Base-by-base conservation (phyloP, 306 rosid species). In the Trifolium dubium region DNA sequence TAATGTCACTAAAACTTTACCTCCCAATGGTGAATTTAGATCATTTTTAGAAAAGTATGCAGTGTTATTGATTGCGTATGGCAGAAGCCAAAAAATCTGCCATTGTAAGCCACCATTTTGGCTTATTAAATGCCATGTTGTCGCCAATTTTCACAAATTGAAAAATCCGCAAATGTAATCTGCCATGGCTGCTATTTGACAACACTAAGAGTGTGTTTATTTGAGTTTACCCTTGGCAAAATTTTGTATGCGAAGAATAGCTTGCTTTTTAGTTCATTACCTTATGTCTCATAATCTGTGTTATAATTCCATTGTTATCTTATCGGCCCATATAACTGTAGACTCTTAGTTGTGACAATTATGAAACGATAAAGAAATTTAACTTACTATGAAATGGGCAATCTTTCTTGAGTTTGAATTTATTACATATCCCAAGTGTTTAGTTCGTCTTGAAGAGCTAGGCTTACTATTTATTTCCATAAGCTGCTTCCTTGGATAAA, bases 391-490 rank as follows among this genome's bases (percentile, higher is more conserved):
- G 74, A 67, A 41, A 58, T 47, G 4, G 30, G 53, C 43, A 35
- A 49, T 67, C 58, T 67, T 31, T 18, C 28, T 58, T 59, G 75
- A 63, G 28, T 79, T 66, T 67, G 75, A 79, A 44, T 40, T 66
- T 63, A 39, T 47, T 67, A 39, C 65, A 67, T 30, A 23, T 67
- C 64, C 41, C 60, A 11, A 17, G 58, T 41, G 14, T 43, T 51
- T 44, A 55, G 18, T 14, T 53, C 19, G 41, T 23, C 56, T 70
- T 78, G 37, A 51, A 31, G 74, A 47, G 46, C 19, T 35, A 47
- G 79, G 65, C 59, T 49, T 79, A 18, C 46, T 67, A 31, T 66
- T 41, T 50, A 69, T 63, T 67, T 49, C 67, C 23, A 43, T 72
- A 44, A 39, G 61, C 64, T 5, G 34, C 64, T 67, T 63, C 30